Evolutionary conservation across 441 rosid genomes (phyloP), one percentile per base, ranked within the genome.

Genomic region (Erysimum pusillum): DNA sequence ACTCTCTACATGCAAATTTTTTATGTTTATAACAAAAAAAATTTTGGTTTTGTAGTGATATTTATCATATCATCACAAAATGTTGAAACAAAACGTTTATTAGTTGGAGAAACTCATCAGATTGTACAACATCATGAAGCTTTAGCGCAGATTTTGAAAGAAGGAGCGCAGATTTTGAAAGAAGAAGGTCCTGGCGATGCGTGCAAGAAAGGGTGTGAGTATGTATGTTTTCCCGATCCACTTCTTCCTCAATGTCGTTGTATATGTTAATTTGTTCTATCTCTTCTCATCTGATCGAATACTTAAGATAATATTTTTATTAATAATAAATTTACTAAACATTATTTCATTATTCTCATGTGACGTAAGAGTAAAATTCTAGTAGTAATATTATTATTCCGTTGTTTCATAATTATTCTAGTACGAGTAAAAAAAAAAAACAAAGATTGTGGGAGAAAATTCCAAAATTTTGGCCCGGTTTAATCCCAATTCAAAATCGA

Each of bases 1-100:
- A 22, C 25, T 7, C 0, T 15, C 14, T 5, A 10, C 31, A 60
- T 60, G 45, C 5, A 36, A 36, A 28, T 12, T 44, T 12, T n/a
- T n/a, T n/a, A 18, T 11, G 7, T 53, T 28, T 39, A 9, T 53
- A 13, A 22, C 13, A 60, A 60, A 22, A 22, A 22, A 22, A 22
- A 22, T 2, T 44, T 45, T 70, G 9, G 20, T 44, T 59, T 32
- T 70, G 36, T 35, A 70, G 75, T 46, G 57, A 45, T 46, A 22
- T 58, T 34, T 12, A 44, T 42, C 6, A 6, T n/a, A 44, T 7
- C 35, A 11, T 0, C 32, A 18, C 34, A 1, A 49, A 2, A 35
- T 13, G 32, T 49, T 45, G 75, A 70, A 1, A 48, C 66, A 17
- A 45, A 0, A 5, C 45, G 58, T 18, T 46, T 45, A 32, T 45